Conservation (phyloP, 805 yeast genomes). For the Candida golubevii region DNA sequence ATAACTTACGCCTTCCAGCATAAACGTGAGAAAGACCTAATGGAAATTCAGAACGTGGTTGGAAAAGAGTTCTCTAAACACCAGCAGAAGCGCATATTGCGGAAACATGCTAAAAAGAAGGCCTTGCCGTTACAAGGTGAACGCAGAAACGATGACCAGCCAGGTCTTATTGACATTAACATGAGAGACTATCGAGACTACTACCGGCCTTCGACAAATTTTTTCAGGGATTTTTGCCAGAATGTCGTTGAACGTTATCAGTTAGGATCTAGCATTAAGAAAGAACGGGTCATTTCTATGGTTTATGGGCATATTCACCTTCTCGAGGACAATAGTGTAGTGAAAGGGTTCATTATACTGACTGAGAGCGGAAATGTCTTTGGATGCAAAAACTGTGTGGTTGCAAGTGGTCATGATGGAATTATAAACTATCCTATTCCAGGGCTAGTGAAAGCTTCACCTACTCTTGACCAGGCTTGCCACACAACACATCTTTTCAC, state of each 20-base stretch:
- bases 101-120: slow-evolving; percentile 15
- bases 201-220: slow-evolving; percentile 38
- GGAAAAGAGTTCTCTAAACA: slow-evolving; percentile 44
- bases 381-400: slow-evolving; percentile 32
- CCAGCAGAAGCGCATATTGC: slow-evolving; percentile 29
- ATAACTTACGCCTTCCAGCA: slow-evolving; percentile 34
- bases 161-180: slow-evolving; percentile 39
- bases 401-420: slow-evolving; percentile 36
- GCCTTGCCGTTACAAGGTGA: slow-evolving; percentile 16
- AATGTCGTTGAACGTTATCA: slow-evolving; percentile 31
- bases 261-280: slow-evolving; percentile 24
- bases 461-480: slow-evolving; percentile 23
- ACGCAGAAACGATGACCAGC: slow-evolving; percentile 21
- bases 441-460: slow-evolving; percentile 13
- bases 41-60: slow-evolving; percentile 40
- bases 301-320: slow-evolving; percentile 24
- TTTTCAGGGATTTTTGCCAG: slow-evolving; percentile 38
- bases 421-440: slow-evolving; percentile 29
- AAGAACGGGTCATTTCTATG: slow-evolving; percentile 33
- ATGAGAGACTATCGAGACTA: slow-evolving; percentile 43
- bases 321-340: slow-evolving; percentile 20
- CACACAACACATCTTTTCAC: slow-evolving; percentile 36
- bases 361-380: slow-evolving; percentile 28
- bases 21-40: slow-evolving; percentile 32
- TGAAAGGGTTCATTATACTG: slow-evolving; percentile 30